These are phyloP conservation scores for Candida andamanensis DNA, from an alignment of 805 yeast genomes.

Conservation along the genomic window DNA sequence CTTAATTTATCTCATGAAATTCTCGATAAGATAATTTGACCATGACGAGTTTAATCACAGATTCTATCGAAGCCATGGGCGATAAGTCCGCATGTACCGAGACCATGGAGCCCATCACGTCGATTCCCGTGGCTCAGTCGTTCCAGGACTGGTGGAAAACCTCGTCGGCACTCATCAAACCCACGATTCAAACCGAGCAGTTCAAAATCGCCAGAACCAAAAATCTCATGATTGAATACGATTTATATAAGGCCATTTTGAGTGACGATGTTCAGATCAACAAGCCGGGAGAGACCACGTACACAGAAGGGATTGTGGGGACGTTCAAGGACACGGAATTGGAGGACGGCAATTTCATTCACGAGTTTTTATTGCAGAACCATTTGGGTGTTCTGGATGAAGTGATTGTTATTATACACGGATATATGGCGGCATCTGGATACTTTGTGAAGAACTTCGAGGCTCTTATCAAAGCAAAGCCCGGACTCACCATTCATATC, in stretches of 20 bases:
- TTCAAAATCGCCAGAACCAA: constrained; percentile 16
- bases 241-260: constrained; percentile 28
- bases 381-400: constrained; percentile 5
- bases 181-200: constrained; percentile 6
- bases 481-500: constrained; percentile 33
- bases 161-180: constrained; percentile 18
- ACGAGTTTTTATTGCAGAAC: constrained; percentile 31
- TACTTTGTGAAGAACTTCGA: constrained; percentile 37
- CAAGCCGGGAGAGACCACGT: constrained; percentile 14
- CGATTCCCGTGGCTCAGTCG: constrained; percentile 17
- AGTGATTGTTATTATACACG: constrained; percentile 31
- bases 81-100: constrained; percentile 9
- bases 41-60: constrained; percentile 4
- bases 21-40: neutral
- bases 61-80: constrained; percentile 24
- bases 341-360: constrained; percentile 25
- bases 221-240: constrained; percentile 28
- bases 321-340: constrained; percentile 26
- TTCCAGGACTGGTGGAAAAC: constrained; percentile 37
- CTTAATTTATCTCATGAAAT: neutral
- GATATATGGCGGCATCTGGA: constrained; percentile 43
- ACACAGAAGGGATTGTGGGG: constrained; percentile 10
- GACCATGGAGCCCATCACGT: neutral
- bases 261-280: constrained; percentile 23
- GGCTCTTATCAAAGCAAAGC: constrained; percentile 21